Evolutionary conservation across 495 filamentous ascomycete species (phyloP).

Genomic region (Aspergillus sparsus): DNA sequence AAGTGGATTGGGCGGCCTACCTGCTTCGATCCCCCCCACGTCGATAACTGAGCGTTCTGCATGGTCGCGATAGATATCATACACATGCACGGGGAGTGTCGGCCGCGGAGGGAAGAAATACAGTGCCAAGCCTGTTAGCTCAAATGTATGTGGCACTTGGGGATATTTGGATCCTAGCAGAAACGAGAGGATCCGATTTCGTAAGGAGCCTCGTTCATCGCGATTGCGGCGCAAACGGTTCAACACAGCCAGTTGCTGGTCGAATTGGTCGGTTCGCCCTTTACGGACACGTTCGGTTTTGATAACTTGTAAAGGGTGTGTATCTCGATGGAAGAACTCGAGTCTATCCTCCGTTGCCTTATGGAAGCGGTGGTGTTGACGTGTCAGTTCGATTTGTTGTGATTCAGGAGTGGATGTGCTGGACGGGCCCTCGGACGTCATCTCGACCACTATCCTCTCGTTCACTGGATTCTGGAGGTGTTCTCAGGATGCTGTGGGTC

Average conservation of each 20-base stretch:
- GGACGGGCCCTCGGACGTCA: not conserved
- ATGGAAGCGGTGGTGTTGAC: not conserved
- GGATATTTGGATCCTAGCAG: not conserved
- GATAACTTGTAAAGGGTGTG: not conserved
- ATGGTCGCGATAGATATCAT: conserved; percentile 5
- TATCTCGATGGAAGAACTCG: not conserved
- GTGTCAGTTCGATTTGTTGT: not conserved
- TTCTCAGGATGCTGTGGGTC: not conserved
- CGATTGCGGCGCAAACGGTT: not conserved
- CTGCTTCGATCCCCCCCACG: not conserved
- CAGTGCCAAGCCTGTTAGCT: not conserved
- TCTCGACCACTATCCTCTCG: not conserved
- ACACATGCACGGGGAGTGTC: not conserved
- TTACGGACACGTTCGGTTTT: not conserved
- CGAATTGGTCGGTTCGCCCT: not conserved
- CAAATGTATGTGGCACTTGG: not conserved
- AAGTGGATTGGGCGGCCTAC: not conserved
- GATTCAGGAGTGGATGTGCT: not conserved
- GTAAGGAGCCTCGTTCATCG: not conserved
- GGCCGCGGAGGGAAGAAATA: not conserved
- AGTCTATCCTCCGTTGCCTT: conserved; percentile 1
- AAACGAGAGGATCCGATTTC: not conserved
- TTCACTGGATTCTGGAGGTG: not conserved
- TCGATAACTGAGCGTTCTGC: not conserved
- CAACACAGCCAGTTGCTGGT: not conserved